A percentile compares a stretch with the other conserved stretches of the same genome.
Conservation (phyloP, 352 stramenopile species). For the Elongisporangium prolatum region DNA sequence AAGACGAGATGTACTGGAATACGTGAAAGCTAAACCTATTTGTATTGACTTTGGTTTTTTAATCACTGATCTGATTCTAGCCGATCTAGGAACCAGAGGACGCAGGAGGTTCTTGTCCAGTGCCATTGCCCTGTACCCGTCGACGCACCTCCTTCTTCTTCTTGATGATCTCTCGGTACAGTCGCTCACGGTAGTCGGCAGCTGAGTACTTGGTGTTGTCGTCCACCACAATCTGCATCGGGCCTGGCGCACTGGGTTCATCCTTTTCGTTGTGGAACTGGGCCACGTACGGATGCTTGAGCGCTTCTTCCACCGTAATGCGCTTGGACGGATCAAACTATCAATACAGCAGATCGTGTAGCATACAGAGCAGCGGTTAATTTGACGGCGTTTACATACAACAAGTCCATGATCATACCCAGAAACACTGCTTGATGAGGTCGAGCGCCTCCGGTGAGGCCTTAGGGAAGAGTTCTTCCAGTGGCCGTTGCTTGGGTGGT, state of each 20-base stretch:
- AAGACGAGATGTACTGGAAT: neutral
- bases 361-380: slow-evolving; percentile 2
- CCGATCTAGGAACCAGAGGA: neutral
- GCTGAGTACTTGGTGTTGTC: slow-evolving; percentile 95
- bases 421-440: slow-evolving; percentile 87
- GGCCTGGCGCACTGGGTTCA: slow-evolving; percentile 70
- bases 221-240: slow-evolving; percentile 86
- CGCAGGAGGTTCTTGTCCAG: neutral
- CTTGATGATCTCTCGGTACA: slow-evolving; percentile 93
- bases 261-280: slow-evolving; percentile 96
- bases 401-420: slow-evolving; percentile 24
- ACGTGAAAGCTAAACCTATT: neutral
- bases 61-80: neutral
- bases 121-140: slow-evolving; percentile 26
- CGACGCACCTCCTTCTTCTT: slow-evolving; percentile 90
- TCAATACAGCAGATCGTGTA: too few relatives aligned
- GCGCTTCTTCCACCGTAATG: slow-evolving; percentile 77
- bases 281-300: slow-evolving; percentile 92
- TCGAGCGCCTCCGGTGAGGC: slow-evolving; percentile 85
- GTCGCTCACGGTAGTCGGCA: slow-evolving; percentile 89
- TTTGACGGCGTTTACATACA: neutral
- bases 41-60: neutral
- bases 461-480: slow-evolving; percentile 88
- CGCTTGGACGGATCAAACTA: slow-evolving; percentile 92
- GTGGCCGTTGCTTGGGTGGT: slow-evolving; percentile 54